Base-by-base conservation (phyloP, 306 rosid genomes). In the Hippophae tibetana region DNA sequence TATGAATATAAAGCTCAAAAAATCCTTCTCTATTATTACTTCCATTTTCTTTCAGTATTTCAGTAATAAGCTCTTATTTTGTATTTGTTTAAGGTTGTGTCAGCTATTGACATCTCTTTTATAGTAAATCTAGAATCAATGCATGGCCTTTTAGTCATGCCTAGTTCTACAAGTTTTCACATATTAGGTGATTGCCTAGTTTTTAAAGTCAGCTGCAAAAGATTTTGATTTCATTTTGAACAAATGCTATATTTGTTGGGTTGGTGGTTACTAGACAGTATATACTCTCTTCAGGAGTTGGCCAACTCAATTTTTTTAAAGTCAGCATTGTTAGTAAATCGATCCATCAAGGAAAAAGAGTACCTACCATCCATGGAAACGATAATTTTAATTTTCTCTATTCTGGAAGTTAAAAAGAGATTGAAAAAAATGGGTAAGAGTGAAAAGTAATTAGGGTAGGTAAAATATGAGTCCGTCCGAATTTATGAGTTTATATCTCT, bases 241-340 rank as follows among this genome's bases (percentile, higher is more conserved):
- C 8, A 51, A 18, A 56, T 27, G n/a, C 48, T 45, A 56, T 49
- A 23, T 70, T n/a, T 66, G 11, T 14, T 8, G 9, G 41, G 54
- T 62, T 53, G 70, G 69, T 63, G 65, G 79, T 69, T 14, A 23
- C 14, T 70, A 48, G 60, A 12, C 3, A 13, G 0, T 7, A 12
- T 7, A 10, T 1, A 10, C 23, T 60, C 68, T 57, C 42, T 14
- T 40, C 0, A 71, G 78, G 68, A 66, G 85, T 82, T 82, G 82
- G 82, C 89, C 83, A 61, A 80, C 86, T 67, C 57, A 55, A 38
- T 41, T 13, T 9, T n/a, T 61, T 60, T 18, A 18, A 31, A 68
- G 69, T 71, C 66, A 65, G 65, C 27, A 45, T 10, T 49, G 68
- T 52, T 58, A 46, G 65, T 18, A 65, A 31, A 31, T 31, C 38